Conservation (phyloP, 2,329 filamentous ascomycete genomes). For the Phaeosphaeria sp. region DNA sequence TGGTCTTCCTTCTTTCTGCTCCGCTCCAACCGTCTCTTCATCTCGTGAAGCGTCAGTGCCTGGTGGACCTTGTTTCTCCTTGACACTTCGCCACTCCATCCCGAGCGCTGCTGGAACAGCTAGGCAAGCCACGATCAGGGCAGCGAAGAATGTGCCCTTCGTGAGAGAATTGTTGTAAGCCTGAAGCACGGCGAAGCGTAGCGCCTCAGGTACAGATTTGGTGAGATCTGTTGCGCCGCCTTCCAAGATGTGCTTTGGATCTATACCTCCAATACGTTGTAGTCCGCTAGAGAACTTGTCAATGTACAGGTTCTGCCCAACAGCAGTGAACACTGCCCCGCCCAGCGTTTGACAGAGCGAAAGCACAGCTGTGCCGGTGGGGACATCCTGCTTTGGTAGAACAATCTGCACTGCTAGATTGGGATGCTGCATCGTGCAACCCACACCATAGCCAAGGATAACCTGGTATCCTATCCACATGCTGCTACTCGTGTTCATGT, state of each 20-base stretch:
- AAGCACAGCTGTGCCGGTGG: slow-evolving; percentile 53
- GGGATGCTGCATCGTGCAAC: slow-evolving; percentile 54
- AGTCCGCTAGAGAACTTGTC: slow-evolving; percentile 50
- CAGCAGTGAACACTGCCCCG: slow-evolving; percentile 54
- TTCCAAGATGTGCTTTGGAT: slow-evolving; percentile 48
- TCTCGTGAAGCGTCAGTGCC: slow-evolving; percentile 3
- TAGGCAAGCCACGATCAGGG: slow-evolving; percentile 62
- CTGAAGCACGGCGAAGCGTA: slow-evolving; percentile 23
- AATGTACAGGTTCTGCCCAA: slow-evolving; percentile 56
- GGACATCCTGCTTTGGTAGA: slow-evolving; percentile 49
- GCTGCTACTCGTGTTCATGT: slow-evolving; percentile 33
- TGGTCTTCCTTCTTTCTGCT: neutral
- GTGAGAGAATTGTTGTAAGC: slow-evolving; percentile 41
- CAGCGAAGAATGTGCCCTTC: slow-evolving; percentile 62
- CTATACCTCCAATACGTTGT: slow-evolving; percentile 44
- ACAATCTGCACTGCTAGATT: slow-evolving; percentile 54
- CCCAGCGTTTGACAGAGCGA: slow-evolving; percentile 55
- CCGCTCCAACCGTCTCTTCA: slow-evolving; percentile 16
- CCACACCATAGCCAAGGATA: slow-evolving; percentile 47
- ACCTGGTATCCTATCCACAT: slow-evolving; percentile 45
- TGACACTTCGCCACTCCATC: slow-evolving; percentile 72
- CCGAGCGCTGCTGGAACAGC: slow-evolving; percentile 60
- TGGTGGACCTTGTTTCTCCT: slow-evolving; percentile 48
- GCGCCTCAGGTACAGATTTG: slow-evolving; percentile 25
- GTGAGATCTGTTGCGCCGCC: slow-evolving; percentile 66